Evolutionary conservation across 352 stramenopile genomes (phyloP).

Genomic region (Pilasporangium apinafurcum): DNA sequence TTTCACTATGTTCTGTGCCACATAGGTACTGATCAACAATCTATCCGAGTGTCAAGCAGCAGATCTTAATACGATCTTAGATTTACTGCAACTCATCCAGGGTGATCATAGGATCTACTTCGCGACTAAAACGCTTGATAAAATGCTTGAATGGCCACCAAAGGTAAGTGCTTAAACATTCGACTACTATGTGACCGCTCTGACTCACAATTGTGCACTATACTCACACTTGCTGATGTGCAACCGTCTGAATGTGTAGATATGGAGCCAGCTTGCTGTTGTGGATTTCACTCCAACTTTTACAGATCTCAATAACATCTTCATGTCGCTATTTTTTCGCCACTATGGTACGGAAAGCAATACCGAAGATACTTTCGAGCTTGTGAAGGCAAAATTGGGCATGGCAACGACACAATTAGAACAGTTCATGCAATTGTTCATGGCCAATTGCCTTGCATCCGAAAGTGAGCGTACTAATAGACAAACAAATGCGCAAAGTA

Average conservation of each 20-base stretch:
- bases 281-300: conserved; percentile 33
- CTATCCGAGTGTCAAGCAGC: conserved; percentile 32
- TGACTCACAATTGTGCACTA: not conserved
- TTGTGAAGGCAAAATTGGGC: conserved; percentile 6
- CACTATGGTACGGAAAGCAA: not conserved
- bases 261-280: conserved; percentile 39
- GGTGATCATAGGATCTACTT: conserved; percentile 36
- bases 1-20: not conserved
- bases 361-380: conserved; percentile 12
- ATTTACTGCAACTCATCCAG: conserved; percentile 29
- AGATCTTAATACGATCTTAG: conserved; percentile 22
- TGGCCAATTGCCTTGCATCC: conserved; percentile 10
- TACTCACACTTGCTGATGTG: not conserved
- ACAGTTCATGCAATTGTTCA: conserved; percentile 8
- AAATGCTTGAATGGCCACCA: conserved; percentile 28
- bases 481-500: conserved; percentile 10
- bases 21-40: conserved; percentile 45
- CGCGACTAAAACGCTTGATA: conserved; percentile 21
- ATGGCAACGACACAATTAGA: conserved; percentile 11
- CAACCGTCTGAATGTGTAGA: too few relatives aligned
- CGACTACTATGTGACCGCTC: too few relatives aligned
- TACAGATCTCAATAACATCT: conserved; percentile 27
- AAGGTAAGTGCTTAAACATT: conserved; percentile 20
- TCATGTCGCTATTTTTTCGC: conserved; percentile 22
- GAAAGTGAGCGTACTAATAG: too few relatives aligned